Evolutionary conservation across 1,139 yeast genomes (phyloP).

Genomic region (Diutina pseudorugosa): DNA sequence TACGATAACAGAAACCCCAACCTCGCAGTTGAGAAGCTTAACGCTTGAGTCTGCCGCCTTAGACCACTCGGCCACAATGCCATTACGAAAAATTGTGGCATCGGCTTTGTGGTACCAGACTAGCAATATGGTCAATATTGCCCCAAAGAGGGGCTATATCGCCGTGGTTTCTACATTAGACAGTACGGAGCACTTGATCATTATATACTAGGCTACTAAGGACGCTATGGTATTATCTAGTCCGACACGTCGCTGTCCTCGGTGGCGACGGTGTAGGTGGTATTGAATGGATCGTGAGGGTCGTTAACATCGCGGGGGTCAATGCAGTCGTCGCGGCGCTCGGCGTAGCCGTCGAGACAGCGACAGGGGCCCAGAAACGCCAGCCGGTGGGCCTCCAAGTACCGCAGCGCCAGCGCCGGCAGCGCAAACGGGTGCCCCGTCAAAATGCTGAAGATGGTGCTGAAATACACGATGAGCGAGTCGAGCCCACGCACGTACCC

Average conservation of each 20-base stretch:
- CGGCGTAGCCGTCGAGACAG: slow-evolving; percentile 8
- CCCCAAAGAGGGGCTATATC: too few species aligned
- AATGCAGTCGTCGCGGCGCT: slow-evolving; percentile 5
- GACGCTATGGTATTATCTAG: neutral
- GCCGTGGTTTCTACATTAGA: too few species aligned
- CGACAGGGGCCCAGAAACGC: slow-evolving; percentile 5
- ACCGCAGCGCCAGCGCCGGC: slow-evolving; percentile 4
- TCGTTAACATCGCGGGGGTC: neutral
- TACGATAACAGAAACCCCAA: neutral
- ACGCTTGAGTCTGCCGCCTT: neutral
- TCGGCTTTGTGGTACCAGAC: neutral
- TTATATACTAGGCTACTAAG: neutral
- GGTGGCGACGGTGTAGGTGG: neutral
- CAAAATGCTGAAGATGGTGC: slow-evolving; percentile 37
- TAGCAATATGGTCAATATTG: neutral
- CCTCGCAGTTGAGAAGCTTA: neutral
- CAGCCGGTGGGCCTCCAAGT: slow-evolving; percentile 4
- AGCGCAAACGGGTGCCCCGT: slow-evolving; percentile 14
- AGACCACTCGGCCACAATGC: neutral
- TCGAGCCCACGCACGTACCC: slow-evolving; percentile 80
- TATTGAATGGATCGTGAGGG: slow-evolving; percentile 8
- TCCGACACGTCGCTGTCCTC: slow-evolving; percentile 5
- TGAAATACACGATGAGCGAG: slow-evolving; percentile 54
- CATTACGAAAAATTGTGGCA: neutral
- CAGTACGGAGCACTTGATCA: too few species aligned